A percentile compares a stretch with the other conserved stretches of the same genome.
Conservation (phyloP, 1,139 yeast genomes). For the Zygosaccharomyces pseudobailii region DNA sequence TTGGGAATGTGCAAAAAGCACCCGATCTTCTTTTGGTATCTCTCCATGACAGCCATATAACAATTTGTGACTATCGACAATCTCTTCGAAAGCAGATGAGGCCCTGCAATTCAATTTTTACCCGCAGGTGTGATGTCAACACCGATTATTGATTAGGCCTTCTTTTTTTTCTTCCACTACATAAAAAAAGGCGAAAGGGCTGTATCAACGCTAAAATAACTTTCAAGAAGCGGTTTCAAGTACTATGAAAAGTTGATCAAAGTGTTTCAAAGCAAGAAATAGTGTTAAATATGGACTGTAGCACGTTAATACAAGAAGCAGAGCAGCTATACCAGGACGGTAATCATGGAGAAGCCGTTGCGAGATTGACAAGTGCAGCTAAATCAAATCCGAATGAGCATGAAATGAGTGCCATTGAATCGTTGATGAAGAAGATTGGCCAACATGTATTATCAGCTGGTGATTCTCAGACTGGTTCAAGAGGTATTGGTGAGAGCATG, state of each 20-base stretch:
- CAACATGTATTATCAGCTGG: slow-evolving; percentile 22
- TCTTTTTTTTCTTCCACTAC: not conserved
- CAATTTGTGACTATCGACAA: not conserved
- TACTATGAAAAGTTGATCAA: not conserved
- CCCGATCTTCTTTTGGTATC: slow-evolving; percentile 29
- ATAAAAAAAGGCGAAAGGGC: not conserved
- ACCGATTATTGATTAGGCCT: not conserved
- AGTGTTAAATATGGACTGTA: slow-evolving; percentile 12
- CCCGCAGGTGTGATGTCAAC: not conserved
- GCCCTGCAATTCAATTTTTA: not conserved
- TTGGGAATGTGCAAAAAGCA: slow-evolving; percentile 34
- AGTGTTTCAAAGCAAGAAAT: not conserved
- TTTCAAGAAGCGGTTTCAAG: no score
- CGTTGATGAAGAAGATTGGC: slow-evolving; percentile 20
- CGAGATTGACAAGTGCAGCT: slow-evolving; percentile 27
- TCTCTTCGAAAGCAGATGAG: not conserved
- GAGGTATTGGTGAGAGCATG: slow-evolving; percentile 23
- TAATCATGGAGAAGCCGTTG: slow-evolving; percentile 27
- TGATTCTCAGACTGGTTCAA: slow-evolving; percentile 11
- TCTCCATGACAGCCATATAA: slow-evolving; percentile 12
- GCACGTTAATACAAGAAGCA: slow-evolving; percentile 22
- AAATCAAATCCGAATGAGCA: slow-evolving; percentile 22
- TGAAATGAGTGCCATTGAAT: slow-evolving; percentile 25
- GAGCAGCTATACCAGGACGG: slow-evolving; percentile 22
- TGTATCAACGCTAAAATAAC: not conserved